These are phyloP conservation scores for Elongisporangium undulatum DNA, from an alignment of 352 stramenopile species.

Conservation along the genomic window DNA sequence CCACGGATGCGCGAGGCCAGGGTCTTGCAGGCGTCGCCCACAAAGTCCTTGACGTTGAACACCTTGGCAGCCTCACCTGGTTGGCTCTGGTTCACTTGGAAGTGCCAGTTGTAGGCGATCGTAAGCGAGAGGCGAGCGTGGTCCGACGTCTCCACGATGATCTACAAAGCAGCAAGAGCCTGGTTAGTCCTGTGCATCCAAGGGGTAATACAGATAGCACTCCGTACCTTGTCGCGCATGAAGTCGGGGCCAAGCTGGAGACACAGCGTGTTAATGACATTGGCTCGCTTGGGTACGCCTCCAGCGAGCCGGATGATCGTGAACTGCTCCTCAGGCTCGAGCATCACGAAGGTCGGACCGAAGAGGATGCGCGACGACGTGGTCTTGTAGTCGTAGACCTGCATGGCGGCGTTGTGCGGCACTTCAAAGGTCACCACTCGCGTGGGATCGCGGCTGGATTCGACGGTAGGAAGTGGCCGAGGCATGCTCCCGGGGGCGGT, in stretches of 20 bases:
- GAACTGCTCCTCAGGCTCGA: constrained; percentile 80
- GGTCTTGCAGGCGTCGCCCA: constrained; percentile 77
- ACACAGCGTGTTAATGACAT: constrained; percentile 75
- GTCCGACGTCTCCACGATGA: constrained; percentile 81
- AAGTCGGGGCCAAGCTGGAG: constrained; percentile 79
- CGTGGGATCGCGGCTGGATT: constrained; percentile 43
- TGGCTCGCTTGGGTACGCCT: constrained; percentile 67
- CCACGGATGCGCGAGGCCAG: constrained; percentile 72
- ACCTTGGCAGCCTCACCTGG: constrained; percentile 56
- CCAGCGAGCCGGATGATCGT: constrained; percentile 69
- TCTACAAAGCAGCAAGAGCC: constrained; percentile 13
- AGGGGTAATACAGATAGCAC: background rate
- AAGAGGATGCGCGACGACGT: constrained; percentile 79
- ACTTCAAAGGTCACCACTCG: constrained; percentile 78
- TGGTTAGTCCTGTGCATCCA: background rate
- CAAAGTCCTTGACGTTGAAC: constrained; percentile 82
- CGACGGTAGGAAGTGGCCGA: constrained; percentile 4
- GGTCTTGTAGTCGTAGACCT: constrained; percentile 85
- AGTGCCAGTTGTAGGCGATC: constrained; percentile 85
- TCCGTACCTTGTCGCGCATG: constrained; percentile 59
- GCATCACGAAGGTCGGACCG: constrained; percentile 73
- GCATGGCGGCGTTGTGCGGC: constrained; percentile 74
- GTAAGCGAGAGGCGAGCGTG: constrained; percentile 69
- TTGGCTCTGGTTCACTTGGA: constrained; percentile 52
- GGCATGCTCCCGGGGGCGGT: constrained; percentile 6